Percentiles rank a stretch among this genome's conserved stretches.
Evolutionary conservation across 352 stramenopile species (phyloP).

Genomic region (Blastocystis sp.): DNA sequence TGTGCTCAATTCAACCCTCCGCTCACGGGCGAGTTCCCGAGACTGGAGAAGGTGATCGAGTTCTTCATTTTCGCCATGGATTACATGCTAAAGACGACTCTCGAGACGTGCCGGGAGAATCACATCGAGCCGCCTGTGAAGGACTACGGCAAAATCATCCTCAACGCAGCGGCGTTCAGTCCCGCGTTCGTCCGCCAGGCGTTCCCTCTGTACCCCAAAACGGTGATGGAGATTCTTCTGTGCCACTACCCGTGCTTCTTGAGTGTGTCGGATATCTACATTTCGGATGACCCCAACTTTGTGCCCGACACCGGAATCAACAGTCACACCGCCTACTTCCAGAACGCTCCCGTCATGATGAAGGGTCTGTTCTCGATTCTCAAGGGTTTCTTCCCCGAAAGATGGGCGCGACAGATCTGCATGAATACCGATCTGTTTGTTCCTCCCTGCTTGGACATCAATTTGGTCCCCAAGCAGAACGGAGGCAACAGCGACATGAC

Average conservation of each 20-base stretch:
- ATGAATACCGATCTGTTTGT: slow-evolving; percentile 37
- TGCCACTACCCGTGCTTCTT: slow-evolving; percentile 26
- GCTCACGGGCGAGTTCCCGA: not conserved
- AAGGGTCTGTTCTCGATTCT: slow-evolving; percentile 35
- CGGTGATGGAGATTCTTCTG: slow-evolving; percentile 12
- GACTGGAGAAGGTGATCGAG: slow-evolving; percentile 13
- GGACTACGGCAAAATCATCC: slow-evolving; percentile 11
- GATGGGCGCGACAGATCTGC: slow-evolving; percentile 21
- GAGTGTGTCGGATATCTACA: slow-evolving; percentile 22
- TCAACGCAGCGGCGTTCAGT: not conserved
- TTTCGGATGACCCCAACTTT: not conserved
- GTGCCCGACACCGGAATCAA: not conserved
- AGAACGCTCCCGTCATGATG: slow-evolving; percentile 17
- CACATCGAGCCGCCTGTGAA: not conserved
- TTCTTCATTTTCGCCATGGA: slow-evolving; percentile 25
- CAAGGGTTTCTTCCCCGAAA: not conserved
- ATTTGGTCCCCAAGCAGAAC: slow-evolving; percentile 6
- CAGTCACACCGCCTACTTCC: not conserved
- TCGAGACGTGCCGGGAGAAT: not conserved
- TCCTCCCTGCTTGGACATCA: not conserved
- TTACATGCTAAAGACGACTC: not conserved
- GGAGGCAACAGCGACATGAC: not conserved
- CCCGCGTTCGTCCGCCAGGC: not conserved
- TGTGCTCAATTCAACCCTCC: slow-evolving; percentile 6
- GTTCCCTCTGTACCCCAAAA: slow-evolving; percentile 22